Base-by-base conservation (phyloP, 768 basidiomycete species). In the Artomyces pyxidatus region DNA sequence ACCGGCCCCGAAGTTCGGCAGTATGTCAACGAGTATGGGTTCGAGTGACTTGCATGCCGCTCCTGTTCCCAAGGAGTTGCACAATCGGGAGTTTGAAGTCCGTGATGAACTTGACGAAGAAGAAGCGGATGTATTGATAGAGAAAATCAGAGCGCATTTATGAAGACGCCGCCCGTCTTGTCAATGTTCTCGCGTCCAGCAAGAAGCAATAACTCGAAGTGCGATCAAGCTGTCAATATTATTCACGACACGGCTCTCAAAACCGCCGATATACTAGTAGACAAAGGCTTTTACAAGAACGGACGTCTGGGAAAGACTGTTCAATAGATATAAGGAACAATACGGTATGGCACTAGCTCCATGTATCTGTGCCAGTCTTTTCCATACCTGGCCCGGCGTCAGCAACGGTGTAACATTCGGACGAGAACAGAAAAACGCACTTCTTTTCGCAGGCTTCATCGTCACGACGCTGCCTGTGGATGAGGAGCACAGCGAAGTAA, bases 311-410 rank as follows among this genome's bases (percentile, higher is more conserved):
- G n/a, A n/a, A n/a, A n/a, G n/a, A n/a, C n/a, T n/a, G n/a, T n/a
- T 68, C 60, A 90, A 63, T 89, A 90, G 23, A 90, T 66, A 61
- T 87, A 89, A 38, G 90, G 92, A 55, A 95, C 74, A 54, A 95
- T 94, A 51, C 84, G 78, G 57, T 75, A 95, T 1, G 84, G 86
- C 23, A 96, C 94, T 23, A 89, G 68, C 59, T 82, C 75, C 70
- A 81, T 89, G 71, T 98, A 98, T 67, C 75, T 83, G 48, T 81
- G 74, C 95, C 95, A 98, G 60, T 97, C 94, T 57, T 88, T 78
- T 22, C 94, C 92, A 61, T 99, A 95, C 64, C 89, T 92, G 55
- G 23, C 21, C 2, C 17, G 5, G 35, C 3, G 11, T 48, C 12
- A 50, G 49, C 25, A 45, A 41, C 30, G 37, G 28, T 11, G 35